These are phyloP conservation scores for Penstemon barbatus DNA, from an alignment of 257 asterid species.

Conservation along the genomic window DNA sequence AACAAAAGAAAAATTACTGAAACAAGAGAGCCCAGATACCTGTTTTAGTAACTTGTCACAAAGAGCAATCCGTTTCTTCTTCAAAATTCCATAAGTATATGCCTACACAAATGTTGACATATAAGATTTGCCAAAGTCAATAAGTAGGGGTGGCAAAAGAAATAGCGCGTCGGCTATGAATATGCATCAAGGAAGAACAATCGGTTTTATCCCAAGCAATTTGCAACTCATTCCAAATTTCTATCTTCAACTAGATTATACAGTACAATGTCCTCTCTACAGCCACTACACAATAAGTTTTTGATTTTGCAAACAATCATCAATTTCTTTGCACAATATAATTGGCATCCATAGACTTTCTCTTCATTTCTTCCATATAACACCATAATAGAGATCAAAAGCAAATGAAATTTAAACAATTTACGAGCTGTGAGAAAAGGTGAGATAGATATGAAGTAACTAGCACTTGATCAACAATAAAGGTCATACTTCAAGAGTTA, in stretches of 20 bases:
- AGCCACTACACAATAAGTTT: slow-evolving; percentile 18
- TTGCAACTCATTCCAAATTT: not conserved
- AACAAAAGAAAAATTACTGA: no score
- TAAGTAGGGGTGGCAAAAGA: slow-evolving; percentile 4
- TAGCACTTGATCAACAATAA: not conserved
- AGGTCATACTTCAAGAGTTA: slow-evolving; percentile 13
- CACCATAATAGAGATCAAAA: not conserved
- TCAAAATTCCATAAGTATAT: slow-evolving; percentile 95
- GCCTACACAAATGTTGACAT: slow-evolving; percentile 56
- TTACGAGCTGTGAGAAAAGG: not conserved
- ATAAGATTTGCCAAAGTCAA: slow-evolving; percentile 1
- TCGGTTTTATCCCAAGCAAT: slow-evolving; percentile 7
- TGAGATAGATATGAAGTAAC: not conserved
- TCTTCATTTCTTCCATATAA: slow-evolving; percentile 11
- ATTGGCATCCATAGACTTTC: not conserved
- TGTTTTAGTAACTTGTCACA: slow-evolving; percentile 95
- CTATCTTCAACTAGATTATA: slow-evolving; percentile 11
- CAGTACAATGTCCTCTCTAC: not conserved
- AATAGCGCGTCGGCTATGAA: slow-evolving; percentile 13
- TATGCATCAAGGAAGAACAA: slow-evolving; percentile 11
- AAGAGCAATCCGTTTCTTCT: slow-evolving; percentile 92
- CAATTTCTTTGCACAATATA: not conserved
- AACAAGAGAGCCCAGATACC: slow-evolving; percentile 43
- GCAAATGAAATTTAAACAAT: slow-evolving; percentile 7
- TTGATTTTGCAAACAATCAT: not conserved